Evolutionary conservation across 2,329 filamentous ascomycete species (phyloP), one percentile per base, ranked within the genome.

Genomic region (Neopestalotiopsis sp.): DNA sequence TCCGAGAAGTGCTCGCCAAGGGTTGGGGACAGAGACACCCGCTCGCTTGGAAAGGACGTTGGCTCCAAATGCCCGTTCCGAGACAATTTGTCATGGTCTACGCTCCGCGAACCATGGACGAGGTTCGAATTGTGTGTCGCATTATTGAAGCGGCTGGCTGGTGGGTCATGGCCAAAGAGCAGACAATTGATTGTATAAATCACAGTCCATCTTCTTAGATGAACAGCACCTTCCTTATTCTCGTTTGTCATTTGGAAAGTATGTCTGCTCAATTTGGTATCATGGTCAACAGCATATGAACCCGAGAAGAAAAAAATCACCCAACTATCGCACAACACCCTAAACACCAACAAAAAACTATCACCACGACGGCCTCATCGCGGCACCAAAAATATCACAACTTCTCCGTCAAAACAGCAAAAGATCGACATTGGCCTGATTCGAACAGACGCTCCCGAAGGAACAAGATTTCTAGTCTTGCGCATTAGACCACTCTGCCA

Each of bases 81-180:
- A 82, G 85, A 3, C 91, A 92, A 57, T 97, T 97, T 79, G 84
- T 94, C 68, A 90, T 97, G 89, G 85, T 97, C 4, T 97, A 97
- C 81, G 92, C 94, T 20, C 94, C 94, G 2, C 83, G 92, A 75
- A 81, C 87, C 83, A 73, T 80, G 69, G 84, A 86, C 32, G 93
- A 97, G 77, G 79, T 96, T 32, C 85, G 88, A 66, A 85, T 89
- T 65, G 87, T 95, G 4, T 87, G 89, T 77, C 83, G 84, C 72
- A 92, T 97, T 72, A 89, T 96, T 68, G 88, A 90, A 73, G 93
- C 93, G 3, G 92, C 91, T 4, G 88, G 91, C 28, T 95, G 91
- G 89, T 94, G 87, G 73, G 86, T 85, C 4, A 80, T 81, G 56
- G 84, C 81, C 13, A 82, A 88, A 71, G 79, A 82, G 68, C 79